Evolutionary conservation across 306 rosid genomes (phyloP).

Genomic region (Cotoneaster glaucophyllus): DNA sequence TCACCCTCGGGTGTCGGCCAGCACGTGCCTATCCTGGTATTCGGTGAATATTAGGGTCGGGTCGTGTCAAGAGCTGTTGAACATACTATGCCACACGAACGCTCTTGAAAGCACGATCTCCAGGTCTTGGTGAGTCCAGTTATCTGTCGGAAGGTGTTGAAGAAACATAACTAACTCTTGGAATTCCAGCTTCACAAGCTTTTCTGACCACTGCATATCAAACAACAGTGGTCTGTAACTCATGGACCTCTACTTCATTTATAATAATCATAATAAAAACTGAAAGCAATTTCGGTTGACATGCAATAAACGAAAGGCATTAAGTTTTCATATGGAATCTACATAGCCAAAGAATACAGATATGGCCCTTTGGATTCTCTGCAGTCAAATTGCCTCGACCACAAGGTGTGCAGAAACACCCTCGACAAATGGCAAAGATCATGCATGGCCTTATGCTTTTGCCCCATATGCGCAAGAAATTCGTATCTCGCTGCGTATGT

Average conservation of each 20-base stretch:
- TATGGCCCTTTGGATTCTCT: no score
- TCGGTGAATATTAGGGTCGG: no score
- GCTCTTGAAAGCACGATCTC: constrained; percentile 98
- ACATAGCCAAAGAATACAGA: no score
- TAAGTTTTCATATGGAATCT: neutral
- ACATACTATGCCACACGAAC: constrained; percentile 98
- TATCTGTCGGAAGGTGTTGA: constrained; percentile 93
- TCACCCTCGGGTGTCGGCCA: no score
- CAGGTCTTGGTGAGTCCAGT: constrained; percentile 87
- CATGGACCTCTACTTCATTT: neutral
- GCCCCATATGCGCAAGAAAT: neutral
- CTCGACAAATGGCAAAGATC: neutral
- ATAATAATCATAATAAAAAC: neutral
- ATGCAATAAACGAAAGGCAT: neutral
- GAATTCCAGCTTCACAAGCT: constrained; percentile 82
- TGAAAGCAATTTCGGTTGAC: neutral
- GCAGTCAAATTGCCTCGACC: no score
- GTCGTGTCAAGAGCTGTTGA: constrained; percentile 54
- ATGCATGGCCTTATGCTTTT: neutral
- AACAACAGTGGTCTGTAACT: constrained; percentile 5
- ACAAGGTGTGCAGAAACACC: no score
- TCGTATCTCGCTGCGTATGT: constrained; percentile 28
- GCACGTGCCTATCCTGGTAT: no score
- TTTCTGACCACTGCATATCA: constrained; percentile 79
- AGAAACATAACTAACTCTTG: constrained; percentile 96